These are phyloP conservation scores for Cardamine resedifolia DNA, from an alignment of 345 rosid species.

Conservation along the genomic window DNA sequence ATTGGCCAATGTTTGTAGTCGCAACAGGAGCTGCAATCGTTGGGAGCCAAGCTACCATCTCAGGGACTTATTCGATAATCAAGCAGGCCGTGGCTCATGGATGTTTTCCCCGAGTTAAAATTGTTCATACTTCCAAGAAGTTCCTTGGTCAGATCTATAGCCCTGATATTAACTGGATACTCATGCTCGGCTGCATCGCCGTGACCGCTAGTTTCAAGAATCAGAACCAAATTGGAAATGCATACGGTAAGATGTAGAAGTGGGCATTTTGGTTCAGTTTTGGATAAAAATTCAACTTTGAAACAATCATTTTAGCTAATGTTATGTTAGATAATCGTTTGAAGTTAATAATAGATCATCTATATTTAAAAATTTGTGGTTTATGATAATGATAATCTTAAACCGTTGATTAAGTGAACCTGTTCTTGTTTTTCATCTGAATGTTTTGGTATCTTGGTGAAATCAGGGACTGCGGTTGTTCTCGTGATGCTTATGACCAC, in stretches of 20 bases:
- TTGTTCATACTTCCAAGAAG: conserved; percentile 78
- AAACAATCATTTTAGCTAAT: background rate
- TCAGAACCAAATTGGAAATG: conserved; percentile 75
- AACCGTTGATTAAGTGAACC: background rate
- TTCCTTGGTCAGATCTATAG: conserved; percentile 65
- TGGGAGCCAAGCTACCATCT: conserved; percentile 80
- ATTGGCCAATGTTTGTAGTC: conserved; percentile 70
- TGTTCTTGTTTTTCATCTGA: background rate
- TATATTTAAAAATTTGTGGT: background rate
- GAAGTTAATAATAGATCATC: background rate
- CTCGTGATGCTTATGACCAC: conserved; percentile 81
- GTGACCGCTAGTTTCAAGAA: conserved; percentile 75
- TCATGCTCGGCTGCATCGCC: conserved; percentile 70
- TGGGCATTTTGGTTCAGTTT: background rate
- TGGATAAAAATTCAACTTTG: background rate
- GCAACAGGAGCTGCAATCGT: conserved; percentile 76
- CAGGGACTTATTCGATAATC: conserved; percentile 74
- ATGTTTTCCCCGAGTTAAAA: conserved; percentile 77
- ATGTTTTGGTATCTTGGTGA: conserved; percentile 17
- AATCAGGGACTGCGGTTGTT: conserved; percentile 74
- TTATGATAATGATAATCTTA: background rate
- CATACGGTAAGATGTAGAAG: conserved; percentile 55
- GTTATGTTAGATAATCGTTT: background rate
- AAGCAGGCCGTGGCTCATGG: conserved; percentile 82
- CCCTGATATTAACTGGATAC: conserved; percentile 80